Conservation (phyloP, 2,329 filamentous ascomycete genomes). For the Coniella vitis region DNA sequence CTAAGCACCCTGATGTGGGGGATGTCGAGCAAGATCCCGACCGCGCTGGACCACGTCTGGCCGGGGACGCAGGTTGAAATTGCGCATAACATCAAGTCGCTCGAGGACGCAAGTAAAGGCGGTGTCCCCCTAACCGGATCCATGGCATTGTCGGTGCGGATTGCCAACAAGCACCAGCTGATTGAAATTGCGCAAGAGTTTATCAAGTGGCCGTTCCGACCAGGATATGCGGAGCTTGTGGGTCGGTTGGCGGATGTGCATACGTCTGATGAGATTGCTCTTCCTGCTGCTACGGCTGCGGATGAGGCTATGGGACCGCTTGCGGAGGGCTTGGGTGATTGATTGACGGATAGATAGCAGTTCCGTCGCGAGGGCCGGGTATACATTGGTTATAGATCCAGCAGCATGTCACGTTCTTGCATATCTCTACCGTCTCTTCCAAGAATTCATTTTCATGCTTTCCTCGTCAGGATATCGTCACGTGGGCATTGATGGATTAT, state of each 20-base stretch:
- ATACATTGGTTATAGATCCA: too few relatives aligned
- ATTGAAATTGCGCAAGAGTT: conserved; percentile 52
- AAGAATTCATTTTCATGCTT: too few relatives aligned
- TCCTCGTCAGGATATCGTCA: too few relatives aligned
- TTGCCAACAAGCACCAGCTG: conserved; percentile 48
- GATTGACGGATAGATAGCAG: too few relatives aligned
- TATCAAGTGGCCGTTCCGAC: conserved; percentile 59
- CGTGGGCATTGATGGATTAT: too few relatives aligned
- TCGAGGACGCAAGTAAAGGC: conserved; percentile 40
- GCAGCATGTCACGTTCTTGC: too few relatives aligned
- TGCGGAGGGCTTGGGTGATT: too few relatives aligned
- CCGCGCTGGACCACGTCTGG: conserved; percentile 46
- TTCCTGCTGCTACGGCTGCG: background rate
- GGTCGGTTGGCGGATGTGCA: conserved; percentile 29
- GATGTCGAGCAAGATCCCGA: conserved; percentile 19
- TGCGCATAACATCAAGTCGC: conserved; percentile 38
- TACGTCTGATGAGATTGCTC: conserved; percentile 17
- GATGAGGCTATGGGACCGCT: background rate
- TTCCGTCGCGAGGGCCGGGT: too few relatives aligned
- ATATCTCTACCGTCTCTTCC: too few relatives aligned
- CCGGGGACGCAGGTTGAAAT: conserved; percentile 53
- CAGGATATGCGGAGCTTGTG: conserved; percentile 42
- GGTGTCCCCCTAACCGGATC: conserved; percentile 35
- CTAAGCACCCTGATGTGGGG: conserved; percentile 32
- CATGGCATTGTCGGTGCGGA: conserved; percentile 37